Evolutionary conservation across 2,329 filamentous ascomycete genomes (phyloP).

Genomic region (Cyclaneusma minus): DNA sequence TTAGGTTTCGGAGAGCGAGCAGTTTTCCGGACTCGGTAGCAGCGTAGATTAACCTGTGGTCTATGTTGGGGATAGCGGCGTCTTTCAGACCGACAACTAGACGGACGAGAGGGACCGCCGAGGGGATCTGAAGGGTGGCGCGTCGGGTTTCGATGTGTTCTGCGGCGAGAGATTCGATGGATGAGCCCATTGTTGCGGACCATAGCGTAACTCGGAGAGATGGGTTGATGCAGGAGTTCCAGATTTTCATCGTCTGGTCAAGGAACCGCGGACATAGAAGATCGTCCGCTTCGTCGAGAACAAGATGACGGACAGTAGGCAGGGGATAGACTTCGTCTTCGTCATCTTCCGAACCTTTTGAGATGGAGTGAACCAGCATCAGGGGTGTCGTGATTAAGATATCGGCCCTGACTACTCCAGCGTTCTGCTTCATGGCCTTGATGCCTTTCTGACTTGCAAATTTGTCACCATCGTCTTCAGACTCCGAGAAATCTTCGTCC

Average conservation of each 20-base stretch:
- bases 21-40: constrained; percentile 90
- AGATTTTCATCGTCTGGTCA: constrained; percentile 73
- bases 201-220: constrained; percentile 67
- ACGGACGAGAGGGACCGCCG: constrained; percentile 47
- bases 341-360: constrained; percentile 25
- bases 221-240: constrained; percentile 59
- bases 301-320: constrained; percentile 54
- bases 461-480: constrained; percentile 17
- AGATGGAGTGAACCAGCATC: constrained; percentile 59
- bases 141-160: constrained; percentile 46
- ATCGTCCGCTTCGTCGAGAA: constrained; percentile 91
- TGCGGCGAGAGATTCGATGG: constrained; percentile 64
- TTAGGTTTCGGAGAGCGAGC: constrained; percentile 73
- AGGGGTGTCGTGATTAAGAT: constrained; percentile 71
- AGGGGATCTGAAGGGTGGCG: constrained; percentile 19
- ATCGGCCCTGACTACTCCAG: constrained; percentile 52
- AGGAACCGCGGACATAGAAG: constrained; percentile 83
- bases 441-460: constrained; percentile 14
- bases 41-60: constrained; percentile 78
- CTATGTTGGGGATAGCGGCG: constrained; percentile 81
- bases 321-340: constrained; percentile 29
- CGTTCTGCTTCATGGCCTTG: constrained; percentile 5
- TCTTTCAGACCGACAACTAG: constrained; percentile 95
- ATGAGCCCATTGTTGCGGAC: constrained; percentile 95
- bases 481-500: constrained; percentile 22